phyloP scores from a whole-genome alignment of 2,329 filamentous ascomycete genomes.

The Pseudocercospora crystallina region DNA sequence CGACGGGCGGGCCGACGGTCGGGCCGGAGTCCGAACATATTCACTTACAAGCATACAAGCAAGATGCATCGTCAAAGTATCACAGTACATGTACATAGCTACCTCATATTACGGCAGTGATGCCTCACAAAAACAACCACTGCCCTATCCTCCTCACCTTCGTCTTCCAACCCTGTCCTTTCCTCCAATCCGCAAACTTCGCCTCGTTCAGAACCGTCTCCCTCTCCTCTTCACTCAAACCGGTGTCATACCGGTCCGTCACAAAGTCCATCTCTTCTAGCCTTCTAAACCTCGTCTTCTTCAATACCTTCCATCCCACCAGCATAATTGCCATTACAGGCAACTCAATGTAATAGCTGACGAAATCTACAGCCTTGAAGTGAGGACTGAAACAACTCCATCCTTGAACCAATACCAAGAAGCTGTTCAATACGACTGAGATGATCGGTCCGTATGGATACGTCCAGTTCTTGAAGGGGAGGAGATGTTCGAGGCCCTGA shows the following conservation, averaged over 20 bases:
- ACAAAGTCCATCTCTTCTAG: conserved; percentile 51
- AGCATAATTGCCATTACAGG: conserved; percentile 59
- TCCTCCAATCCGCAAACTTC: conserved; percentile 14
- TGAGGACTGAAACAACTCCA: conserved; percentile 62
- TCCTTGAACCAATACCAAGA: conserved; percentile 64
- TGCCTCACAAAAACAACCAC: conserved; percentile 20
- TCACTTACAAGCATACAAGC: no score
- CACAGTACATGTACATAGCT: no score
- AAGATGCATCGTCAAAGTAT: no score
- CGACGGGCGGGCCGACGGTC: no score
- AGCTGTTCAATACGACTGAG: conserved; percentile 56
- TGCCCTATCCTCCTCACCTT: conserved; percentile 14
- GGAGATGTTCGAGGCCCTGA: conserved; percentile 61
- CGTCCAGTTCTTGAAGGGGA: conserved; percentile 67
- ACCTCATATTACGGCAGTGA: no score
- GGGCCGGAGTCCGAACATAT: no score
- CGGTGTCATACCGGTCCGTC: conserved; percentile 24
- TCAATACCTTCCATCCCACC: conserved; percentile 54
- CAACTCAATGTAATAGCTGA: conserved; percentile 61
- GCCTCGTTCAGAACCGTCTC: conserved; percentile 17
- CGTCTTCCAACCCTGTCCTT: conserved; percentile 15
- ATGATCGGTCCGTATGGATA: conserved; percentile 63
- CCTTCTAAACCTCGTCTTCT: conserved; percentile 49
- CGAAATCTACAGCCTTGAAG: conserved; percentile 61
- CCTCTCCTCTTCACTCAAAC: conserved; percentile 18